Percentiles rank a stretch among this genome's conserved stretches.
phyloP scores from a whole-genome alignment of 768 basidiomycete genomes.

The Rhodocollybia butyracea region DNA sequence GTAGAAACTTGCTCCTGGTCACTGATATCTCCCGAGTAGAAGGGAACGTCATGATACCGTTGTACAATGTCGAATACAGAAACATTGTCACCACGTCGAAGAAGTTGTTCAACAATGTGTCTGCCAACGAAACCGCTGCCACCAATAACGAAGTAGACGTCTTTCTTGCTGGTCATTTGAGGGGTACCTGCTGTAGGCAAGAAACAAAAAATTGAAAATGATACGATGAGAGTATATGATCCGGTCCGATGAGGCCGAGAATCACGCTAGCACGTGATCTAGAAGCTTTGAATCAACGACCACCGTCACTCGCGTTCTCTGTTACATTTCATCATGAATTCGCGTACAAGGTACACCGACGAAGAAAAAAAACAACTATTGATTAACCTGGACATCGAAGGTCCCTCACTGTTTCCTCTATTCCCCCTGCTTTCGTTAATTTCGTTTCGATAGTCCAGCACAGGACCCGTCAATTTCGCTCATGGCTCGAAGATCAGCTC shows the following conservation, averaged over 20 bases:
- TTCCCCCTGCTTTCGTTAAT: conserved; percentile 2
- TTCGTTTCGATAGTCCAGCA: conserved; percentile 53
- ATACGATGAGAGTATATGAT: conserved; percentile 7
- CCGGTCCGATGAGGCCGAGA: neutral
- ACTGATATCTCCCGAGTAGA: conserved; percentile 88
- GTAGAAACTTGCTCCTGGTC: conserved; percentile 67
- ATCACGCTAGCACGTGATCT: conserved; percentile 4
- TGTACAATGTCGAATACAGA: conserved; percentile 92
- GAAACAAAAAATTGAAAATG: neutral
- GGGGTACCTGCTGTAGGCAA: neutral
- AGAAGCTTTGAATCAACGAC: neutral
- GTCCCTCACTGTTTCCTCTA: conserved; percentile 29
- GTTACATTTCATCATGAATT: conserved; percentile 11
- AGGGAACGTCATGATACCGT: conserved; percentile 80
- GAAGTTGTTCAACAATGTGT: conserved; percentile 84
- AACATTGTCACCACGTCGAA: conserved; percentile 76
- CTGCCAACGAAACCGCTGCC: conserved; percentile 91
- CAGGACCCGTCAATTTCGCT: conserved; percentile 68
- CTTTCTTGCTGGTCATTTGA: conserved; percentile 24
- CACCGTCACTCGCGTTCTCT: conserved; percentile 21
- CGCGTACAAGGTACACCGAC: conserved; percentile 35
- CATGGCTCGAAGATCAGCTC: conserved; percentile 70
- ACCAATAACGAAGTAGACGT: conserved; percentile 89
- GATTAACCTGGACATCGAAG: conserved; percentile 79
- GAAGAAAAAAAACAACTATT: conserved; percentile 78